phyloP scores from a whole-genome alignment of 176 grass and related monocot genomes.

The Hsuehochloa calcarea region DNA sequence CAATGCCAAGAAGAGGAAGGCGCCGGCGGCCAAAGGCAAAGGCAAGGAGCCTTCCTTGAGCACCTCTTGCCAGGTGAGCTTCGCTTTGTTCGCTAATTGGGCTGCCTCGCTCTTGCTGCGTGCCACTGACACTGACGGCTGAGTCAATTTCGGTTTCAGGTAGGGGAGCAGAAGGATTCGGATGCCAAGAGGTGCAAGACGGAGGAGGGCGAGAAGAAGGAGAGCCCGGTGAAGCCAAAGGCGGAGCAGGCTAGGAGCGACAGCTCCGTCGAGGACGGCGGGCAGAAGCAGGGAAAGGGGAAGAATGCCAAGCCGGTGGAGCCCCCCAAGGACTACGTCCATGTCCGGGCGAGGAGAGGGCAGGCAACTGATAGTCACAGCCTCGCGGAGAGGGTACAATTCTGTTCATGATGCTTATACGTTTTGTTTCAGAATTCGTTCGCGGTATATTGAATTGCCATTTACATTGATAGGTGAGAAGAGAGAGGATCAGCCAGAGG shows the following conservation, averaged over 20 bases:
- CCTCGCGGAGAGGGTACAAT: constrained; percentile 86
- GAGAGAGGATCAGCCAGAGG: constrained; percentile 88
- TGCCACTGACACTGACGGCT: not conserved
- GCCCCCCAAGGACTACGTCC: constrained; percentile 88
- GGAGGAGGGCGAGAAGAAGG: constrained; percentile 11
- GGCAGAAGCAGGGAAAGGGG: constrained; percentile 49
- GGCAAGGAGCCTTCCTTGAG: constrained; percentile 59
- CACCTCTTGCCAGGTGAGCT: constrained; percentile 39
- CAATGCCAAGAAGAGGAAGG: constrained; percentile 87
- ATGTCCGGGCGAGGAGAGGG: constrained; percentile 93
- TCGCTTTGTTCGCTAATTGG: not conserved
- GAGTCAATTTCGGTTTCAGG: constrained; percentile 36
- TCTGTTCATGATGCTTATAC: not conserved
- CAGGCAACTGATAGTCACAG: constrained; percentile 95
- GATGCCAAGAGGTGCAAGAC: constrained; percentile 60
- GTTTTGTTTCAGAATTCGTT: not conserved
- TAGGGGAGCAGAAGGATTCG: constrained; percentile 36
- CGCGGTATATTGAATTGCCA: not conserved
- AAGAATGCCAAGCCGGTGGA: constrained; percentile 66
- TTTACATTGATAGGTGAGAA: constrained; percentile 60
- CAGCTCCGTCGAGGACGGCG: constrained; percentile 55
- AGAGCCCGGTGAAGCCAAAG: constrained; percentile 43
- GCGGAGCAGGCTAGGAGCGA: constrained; percentile 49
- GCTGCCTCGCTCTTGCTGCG: not conserved
- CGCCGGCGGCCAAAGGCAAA: constrained; percentile 53